Percentiles rank a stretch among this genome's conserved stretches.
phyloP scores from a whole-genome alignment of 2,329 filamentous ascomycete species.

The Clonostachys rosea region DNA sequence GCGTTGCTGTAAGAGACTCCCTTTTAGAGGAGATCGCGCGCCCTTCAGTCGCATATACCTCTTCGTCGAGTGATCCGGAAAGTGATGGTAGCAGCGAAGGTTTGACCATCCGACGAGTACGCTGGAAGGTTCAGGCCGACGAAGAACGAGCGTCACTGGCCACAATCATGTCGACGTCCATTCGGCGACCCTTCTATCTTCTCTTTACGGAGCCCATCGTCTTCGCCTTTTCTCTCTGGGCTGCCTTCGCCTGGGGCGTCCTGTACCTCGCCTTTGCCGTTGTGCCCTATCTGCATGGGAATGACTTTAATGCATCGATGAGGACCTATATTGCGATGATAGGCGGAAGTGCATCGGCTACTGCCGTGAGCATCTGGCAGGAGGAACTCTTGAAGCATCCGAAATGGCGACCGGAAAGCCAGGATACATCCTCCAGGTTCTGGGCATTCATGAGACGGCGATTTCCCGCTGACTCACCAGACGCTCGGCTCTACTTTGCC shows the following conservation, averaged over 20 bases:
- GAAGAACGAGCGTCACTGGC: constrained; percentile 66
- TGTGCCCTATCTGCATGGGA: constrained; percentile 71
- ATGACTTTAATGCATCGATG: constrained; percentile 61
- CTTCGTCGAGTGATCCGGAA: background rate
- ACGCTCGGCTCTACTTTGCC: constrained; percentile 77
- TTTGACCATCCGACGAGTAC: constrained; percentile 42
- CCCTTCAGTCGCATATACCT: background rate
- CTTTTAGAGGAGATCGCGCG: background rate
- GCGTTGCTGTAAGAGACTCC: constrained; percentile 28
- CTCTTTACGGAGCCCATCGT: constrained; percentile 74
- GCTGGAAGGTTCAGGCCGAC: constrained; percentile 78
- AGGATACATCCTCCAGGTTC: constrained; percentile 20
- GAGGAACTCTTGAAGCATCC: constrained; percentile 56
- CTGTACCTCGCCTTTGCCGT: constrained; percentile 82
- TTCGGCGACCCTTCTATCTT: constrained; percentile 74
- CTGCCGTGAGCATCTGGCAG: constrained; percentile 65
- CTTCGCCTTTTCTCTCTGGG: constrained; percentile 87
- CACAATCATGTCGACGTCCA: constrained; percentile 68
- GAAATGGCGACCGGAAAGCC: constrained; percentile 18
- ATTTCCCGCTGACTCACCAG: constrained; percentile 55
- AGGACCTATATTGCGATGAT: constrained; percentile 72
- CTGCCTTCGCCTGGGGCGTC: constrained; percentile 83
- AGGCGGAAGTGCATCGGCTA: constrained; percentile 61
- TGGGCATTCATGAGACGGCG: constrained; percentile 39
- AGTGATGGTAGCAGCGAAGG: background rate